phyloP scores from a whole-genome alignment of 2,329 filamentous ascomycete genomes.

The Scopulariopsis brevicaulis region DNA sequence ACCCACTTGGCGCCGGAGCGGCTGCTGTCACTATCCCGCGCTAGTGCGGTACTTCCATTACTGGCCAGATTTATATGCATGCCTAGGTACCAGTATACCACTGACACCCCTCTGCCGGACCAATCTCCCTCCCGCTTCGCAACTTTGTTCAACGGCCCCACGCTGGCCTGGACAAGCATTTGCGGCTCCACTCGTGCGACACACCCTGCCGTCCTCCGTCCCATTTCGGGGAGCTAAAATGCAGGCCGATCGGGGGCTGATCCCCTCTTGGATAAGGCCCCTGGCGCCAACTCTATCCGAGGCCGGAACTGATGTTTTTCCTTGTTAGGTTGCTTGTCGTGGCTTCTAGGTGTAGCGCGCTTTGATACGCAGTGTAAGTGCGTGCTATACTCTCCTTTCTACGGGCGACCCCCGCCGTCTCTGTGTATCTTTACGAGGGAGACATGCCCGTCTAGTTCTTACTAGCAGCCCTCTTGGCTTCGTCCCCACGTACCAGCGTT shows the following conservation, averaged over 20 bases:
- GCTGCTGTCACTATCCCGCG: neutral
- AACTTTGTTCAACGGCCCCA: neutral
- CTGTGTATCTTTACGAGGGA: too few species aligned
- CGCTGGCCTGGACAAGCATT: neutral
- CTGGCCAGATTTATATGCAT: neutral
- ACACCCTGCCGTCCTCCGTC: neutral
- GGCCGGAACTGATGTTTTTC: neutral
- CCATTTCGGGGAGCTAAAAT: neutral
- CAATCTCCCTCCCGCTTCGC: neutral
- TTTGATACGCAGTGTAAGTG: too few species aligned
- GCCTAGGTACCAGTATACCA: neutral
- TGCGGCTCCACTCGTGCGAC: neutral
- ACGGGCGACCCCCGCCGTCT: too few species aligned
- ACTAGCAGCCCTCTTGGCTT: neutral
- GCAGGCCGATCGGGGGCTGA: neutral
- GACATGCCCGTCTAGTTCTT: too few species aligned
- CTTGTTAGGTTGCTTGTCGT: neutral
- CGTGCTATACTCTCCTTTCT: too few species aligned
- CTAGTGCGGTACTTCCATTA: neutral
- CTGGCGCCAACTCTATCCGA: conserved; percentile 2
- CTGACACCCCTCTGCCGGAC: neutral
- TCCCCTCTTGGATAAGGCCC: neutral
- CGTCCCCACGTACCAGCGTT: neutral
- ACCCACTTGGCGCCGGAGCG: neutral
- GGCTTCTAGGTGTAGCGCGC: neutral